These are phyloP conservation scores for Starmerella stigmatis DNA, from an alignment of 805 yeast species.

Conservation along the genomic window DNA sequence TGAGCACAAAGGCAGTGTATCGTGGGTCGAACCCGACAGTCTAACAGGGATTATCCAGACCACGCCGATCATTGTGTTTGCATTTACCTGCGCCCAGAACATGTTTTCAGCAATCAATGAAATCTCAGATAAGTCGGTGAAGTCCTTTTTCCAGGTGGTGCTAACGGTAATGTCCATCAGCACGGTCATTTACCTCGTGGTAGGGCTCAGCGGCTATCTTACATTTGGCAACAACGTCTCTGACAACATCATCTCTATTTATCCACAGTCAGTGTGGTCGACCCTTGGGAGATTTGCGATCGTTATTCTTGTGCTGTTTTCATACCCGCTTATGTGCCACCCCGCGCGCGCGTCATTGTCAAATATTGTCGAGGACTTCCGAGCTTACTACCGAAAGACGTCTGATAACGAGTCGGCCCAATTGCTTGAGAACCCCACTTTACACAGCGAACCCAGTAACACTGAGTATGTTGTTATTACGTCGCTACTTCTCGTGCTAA, in stretches of 20 bases:
- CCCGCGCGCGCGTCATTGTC: conserved; percentile 78
- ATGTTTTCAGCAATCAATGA: conserved; percentile 86
- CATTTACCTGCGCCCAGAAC: conserved; percentile 92
- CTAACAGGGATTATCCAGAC: conserved; percentile 45
- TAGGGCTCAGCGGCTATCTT: conserved; percentile 74
- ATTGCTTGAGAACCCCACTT: conserved; percentile 3
- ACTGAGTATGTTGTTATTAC: conserved; percentile 35
- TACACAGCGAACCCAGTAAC: not conserved
- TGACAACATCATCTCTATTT: conserved; percentile 73
- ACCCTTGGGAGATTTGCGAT: conserved; percentile 74
- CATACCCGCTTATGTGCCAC: conserved; percentile 85
- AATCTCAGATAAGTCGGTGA: conserved; percentile 45
- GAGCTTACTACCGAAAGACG: not conserved
- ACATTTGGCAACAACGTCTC: conserved; percentile 73
- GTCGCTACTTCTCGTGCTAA: conserved; percentile 37
- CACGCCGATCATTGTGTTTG: conserved; percentile 86
- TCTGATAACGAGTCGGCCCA: conserved; percentile 5
- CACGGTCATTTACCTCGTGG: conserved; percentile 49
- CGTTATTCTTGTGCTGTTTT: conserved; percentile 64
- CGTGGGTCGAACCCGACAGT: conserved; percentile 39
- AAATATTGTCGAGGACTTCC: conserved; percentile 47
- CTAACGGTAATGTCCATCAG: conserved; percentile 49
- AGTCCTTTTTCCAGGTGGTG: conserved; percentile 40
- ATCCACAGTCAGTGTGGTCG: conserved; percentile 52
- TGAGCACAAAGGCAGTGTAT: conserved; percentile 41